Conservation (phyloP, 106 monocot species). For the Allium sativum region DNA sequence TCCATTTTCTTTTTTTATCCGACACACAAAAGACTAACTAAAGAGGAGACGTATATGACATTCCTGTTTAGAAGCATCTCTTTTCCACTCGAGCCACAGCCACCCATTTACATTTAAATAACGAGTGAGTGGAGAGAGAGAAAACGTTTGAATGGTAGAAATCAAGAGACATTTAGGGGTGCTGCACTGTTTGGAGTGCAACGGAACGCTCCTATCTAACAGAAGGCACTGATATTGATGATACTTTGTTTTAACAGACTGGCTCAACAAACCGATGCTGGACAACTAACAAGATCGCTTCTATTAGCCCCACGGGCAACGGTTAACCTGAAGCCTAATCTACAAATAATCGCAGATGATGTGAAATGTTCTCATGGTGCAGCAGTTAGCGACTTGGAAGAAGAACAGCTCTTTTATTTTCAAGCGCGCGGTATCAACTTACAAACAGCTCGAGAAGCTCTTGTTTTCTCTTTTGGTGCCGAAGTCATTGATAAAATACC, state of each 20-base stretch:
- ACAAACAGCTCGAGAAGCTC: conserved; percentile 72
- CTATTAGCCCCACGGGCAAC: conserved; percentile 76
- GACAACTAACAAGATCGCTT: conserved; percentile 77
- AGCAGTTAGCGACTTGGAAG: conserved; percentile 80
- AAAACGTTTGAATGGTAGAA: too few relatives aligned
- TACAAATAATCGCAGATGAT: conserved; percentile 92
- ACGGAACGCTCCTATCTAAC: too few relatives aligned
- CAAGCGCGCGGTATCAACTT: conserved; percentile 58
- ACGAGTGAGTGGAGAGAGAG: too few relatives aligned
- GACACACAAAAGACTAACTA: too few relatives aligned
- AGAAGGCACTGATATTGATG: too few relatives aligned
- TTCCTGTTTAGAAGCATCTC: too few relatives aligned
- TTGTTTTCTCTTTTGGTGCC: conserved; percentile 73
- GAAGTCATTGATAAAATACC: conserved; percentile 64
- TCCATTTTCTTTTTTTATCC: background rate
- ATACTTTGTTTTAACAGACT: conserved; percentile 26
- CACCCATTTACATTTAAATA: too few relatives aligned
- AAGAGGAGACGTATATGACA: too few relatives aligned
- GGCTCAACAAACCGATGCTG: conserved; percentile 94
- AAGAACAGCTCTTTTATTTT: conserved; percentile 83
- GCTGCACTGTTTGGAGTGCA: too few relatives aligned
- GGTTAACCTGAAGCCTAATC: conserved; percentile 81
- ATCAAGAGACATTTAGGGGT: too few relatives aligned
- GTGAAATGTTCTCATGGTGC: conserved; percentile 95
- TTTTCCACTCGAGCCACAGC: too few relatives aligned